Conservation (phyloP, 1,284 basidiomycete genomes). For the Microbotryum scabiosae region DNA sequence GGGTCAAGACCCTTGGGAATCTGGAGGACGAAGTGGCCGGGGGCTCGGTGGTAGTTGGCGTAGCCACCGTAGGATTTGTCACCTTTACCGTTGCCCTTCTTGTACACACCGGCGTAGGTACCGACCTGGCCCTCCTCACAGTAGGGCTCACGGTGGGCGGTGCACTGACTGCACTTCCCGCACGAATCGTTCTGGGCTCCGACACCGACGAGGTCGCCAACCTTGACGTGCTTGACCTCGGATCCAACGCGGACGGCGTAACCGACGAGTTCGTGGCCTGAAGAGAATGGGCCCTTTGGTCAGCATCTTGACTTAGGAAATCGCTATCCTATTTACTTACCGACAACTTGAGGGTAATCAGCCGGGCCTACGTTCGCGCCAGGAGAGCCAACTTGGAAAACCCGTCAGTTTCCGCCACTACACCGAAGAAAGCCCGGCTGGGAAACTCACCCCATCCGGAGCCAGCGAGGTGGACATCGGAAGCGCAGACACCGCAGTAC, state of each 20-base stretch:
- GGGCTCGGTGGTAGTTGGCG: slow-evolving; percentile 42
- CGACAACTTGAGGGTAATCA: slow-evolving; percentile 13
- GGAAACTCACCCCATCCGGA: not conserved
- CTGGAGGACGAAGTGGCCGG: slow-evolving; percentile 40
- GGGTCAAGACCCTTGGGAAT: slow-evolving; percentile 41
- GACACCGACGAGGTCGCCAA: slow-evolving; percentile 46
- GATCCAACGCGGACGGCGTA: slow-evolving; percentile 40
- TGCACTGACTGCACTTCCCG: slow-evolving; percentile 42
- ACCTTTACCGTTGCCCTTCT: slow-evolving; percentile 26
- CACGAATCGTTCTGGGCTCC: slow-evolving; percentile 47
- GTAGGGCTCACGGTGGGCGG: slow-evolving; percentile 42
- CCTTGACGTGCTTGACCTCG: slow-evolving; percentile 42
- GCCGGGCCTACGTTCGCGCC: not conserved
- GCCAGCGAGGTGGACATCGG: slow-evolving; percentile 24
- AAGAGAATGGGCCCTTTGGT: too few relatives aligned
- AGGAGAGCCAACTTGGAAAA: not conserved
- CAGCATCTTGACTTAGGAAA: too few relatives aligned
- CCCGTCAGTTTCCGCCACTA: not conserved
- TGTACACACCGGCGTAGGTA: slow-evolving; percentile 36
- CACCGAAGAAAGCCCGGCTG: too few relatives aligned
- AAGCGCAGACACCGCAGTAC: slow-evolving; percentile 25
- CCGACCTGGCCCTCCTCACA: slow-evolving; percentile 39
- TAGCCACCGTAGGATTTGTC: slow-evolving; percentile 43
- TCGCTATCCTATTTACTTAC: too few relatives aligned
- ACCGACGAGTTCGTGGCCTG: slow-evolving; percentile 48